Evolutionary conservation across 2,329 filamentous ascomycete species (phyloP).

Genomic region (Fusarium caatingaense): DNA sequence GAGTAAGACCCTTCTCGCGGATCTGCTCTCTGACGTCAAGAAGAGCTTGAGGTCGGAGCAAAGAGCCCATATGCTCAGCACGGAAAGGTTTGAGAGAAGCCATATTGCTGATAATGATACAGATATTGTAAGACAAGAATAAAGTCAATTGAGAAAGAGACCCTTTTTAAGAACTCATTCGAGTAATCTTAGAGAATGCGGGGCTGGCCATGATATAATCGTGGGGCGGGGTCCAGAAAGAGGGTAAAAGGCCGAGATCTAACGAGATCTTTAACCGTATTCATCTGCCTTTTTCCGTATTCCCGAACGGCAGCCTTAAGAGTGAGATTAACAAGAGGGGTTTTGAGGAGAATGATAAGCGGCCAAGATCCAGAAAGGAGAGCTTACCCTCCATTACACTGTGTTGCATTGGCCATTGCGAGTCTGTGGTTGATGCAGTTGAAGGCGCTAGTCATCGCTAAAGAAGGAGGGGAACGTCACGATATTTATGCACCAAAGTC

Average conservation of each 20-base stretch:
- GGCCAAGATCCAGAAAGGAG: background rate
- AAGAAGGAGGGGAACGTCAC: background rate
- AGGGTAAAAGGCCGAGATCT: constrained; percentile 22
- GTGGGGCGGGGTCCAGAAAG: constrained; percentile 24
- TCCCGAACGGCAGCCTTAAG: background rate
- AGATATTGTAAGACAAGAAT: background rate
- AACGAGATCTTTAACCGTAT: constrained; percentile 13
- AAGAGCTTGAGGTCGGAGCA: constrained; percentile 71
- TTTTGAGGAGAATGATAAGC: background rate
- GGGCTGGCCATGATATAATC: constrained; percentile 21
- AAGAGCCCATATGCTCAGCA: constrained; percentile 80
- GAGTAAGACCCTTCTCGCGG: constrained; percentile 54
- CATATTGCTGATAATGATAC: constrained; percentile 27
- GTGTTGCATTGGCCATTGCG: constrained; percentile 13
- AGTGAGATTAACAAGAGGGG: constrained; percentile 23
- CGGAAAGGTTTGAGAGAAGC: constrained; percentile 67
- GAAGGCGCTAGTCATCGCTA: background rate
- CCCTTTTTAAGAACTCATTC: background rate
- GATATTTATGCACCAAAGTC: background rate
- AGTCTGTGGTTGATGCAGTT: background rate
- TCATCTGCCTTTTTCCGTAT: constrained; percentile 17
- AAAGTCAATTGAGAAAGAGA: background rate
- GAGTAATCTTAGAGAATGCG: constrained; percentile 16
- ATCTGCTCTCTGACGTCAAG: constrained; percentile 49
- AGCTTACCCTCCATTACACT: background rate